Evolutionary conservation across 1,284 basidiomycete genomes (phyloP).

Genomic region (Heliocybe sulcata): DNA sequence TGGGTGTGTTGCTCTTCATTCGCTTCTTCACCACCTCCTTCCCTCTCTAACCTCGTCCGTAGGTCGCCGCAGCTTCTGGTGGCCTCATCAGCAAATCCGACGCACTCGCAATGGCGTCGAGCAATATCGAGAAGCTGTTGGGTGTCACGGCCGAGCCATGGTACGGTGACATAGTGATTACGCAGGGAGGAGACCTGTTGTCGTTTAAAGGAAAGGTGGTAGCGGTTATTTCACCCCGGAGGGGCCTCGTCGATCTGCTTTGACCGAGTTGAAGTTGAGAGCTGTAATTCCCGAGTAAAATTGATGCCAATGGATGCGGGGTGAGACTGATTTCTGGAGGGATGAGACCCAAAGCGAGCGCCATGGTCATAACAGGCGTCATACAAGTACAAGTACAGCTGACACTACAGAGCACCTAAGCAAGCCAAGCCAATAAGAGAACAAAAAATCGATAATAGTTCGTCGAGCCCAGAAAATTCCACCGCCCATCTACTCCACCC

Average conservation of each 20-base stretch:
- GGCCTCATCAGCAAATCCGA: constrained; percentile 30
- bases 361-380: not conserved
- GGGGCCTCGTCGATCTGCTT: not conserved
- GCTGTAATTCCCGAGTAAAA: no score
- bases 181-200: constrained; percentile 41
- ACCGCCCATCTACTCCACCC: constrained; percentile 15
- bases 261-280: not conserved
- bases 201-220: constrained; percentile 44
- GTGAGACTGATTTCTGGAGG: no score
- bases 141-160: constrained; percentile 36
- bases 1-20: constrained; percentile 40
- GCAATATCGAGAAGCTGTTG: constrained; percentile 60
- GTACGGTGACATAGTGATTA: constrained; percentile 49
- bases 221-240: constrained; percentile 25
- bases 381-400: not conserved
- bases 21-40: not conserved
- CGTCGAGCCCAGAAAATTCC: not conserved
- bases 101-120: constrained; percentile 50
- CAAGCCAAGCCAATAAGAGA: not conserved
- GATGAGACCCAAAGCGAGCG: no score
- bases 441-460: not conserved
- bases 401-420: not conserved
- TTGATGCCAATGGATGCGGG: no score
- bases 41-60: not conserved
- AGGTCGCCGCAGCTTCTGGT: constrained; percentile 32